Evolutionary conservation across 495 filamentous ascomycete species (phyloP).

Genomic region (Letharia lupina): DNA sequence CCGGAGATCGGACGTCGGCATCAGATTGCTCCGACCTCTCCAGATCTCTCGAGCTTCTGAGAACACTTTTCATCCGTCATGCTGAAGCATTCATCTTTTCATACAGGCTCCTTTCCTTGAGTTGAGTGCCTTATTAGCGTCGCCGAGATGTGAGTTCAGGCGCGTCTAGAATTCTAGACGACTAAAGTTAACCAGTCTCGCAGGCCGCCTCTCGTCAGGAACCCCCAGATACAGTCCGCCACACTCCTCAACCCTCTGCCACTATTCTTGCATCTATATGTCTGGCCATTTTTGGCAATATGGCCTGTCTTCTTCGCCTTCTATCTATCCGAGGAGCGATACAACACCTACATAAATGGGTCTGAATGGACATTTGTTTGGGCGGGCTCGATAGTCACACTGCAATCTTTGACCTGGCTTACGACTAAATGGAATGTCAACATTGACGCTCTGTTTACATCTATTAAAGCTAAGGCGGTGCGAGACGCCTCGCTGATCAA

Average conservation of each 20-base stretch:
- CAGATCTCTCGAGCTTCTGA: background rate
- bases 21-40: background rate
- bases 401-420: conserved; percentile 85
- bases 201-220: conserved; percentile 77
- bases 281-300: conserved; percentile 83
- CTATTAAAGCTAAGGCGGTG: conserved; percentile 60
- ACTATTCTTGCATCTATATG: conserved; percentile 69
- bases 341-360: conserved; percentile 78
- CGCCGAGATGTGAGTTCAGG: conserved; percentile 3
- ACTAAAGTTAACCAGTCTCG: background rate
- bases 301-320: conserved; percentile 87
- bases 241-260: conserved; percentile 85
- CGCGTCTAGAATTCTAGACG: background rate
- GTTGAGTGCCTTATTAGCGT: background rate
- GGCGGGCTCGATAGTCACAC: conserved; percentile 74
- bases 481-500: conserved; percentile 81
- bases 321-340: conserved; percentile 73
- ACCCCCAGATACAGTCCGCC: conserved; percentile 77
- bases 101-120: background rate
- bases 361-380: conserved; percentile 97
- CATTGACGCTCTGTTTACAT: conserved; percentile 72
- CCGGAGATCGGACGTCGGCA: background rate
- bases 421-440: conserved; percentile 96
- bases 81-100: background rate
- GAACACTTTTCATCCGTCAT: conserved; percentile 1